A percentile compares a stretch with the other conserved stretches of the same genome.
phyloP scores from a whole-genome alignment of 2,329 filamentous ascomycete genomes.

The Gaeumannomyces tritici region DNA sequence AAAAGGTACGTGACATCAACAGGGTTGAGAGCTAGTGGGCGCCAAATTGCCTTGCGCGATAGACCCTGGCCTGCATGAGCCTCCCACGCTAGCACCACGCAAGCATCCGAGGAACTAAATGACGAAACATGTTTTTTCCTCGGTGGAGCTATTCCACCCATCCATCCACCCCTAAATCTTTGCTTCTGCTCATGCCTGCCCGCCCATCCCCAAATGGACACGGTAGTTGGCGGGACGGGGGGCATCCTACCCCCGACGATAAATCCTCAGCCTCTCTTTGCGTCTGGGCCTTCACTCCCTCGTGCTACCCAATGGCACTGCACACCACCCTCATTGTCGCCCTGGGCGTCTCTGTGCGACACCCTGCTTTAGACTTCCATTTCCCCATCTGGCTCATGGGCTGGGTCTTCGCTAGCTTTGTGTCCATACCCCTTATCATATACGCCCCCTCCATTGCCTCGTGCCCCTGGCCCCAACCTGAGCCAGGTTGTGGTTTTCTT shows the following conservation, averaged over 20 bases:
- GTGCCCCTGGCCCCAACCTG: neutral
- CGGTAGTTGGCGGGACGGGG: neutral
- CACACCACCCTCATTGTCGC: neutral
- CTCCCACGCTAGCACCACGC: neutral
- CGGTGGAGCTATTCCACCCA: neutral
- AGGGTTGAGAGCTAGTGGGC: neutral
- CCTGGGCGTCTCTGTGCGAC: neutral
- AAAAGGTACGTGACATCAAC: neutral
- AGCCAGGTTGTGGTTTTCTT: neutral
- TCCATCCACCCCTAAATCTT: neutral
- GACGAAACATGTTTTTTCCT: neutral
- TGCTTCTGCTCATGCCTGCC: neutral
- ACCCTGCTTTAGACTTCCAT: neutral
- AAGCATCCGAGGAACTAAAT: neutral
- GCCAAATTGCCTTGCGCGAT: neutral
- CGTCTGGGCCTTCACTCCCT: neutral
- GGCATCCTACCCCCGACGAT: neutral
- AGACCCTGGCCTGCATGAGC: neutral
- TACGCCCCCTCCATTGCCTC: neutral
- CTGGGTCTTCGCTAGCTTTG: neutral
- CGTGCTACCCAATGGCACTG: neutral
- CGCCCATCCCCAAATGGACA: neutral
- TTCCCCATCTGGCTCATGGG: neutral
- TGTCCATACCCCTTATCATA: neutral
- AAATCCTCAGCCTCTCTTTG: neutral